Base-by-base conservation (phyloP, 2,329 filamentous ascomycete genomes). In the Scytalidium lignicola region DNA sequence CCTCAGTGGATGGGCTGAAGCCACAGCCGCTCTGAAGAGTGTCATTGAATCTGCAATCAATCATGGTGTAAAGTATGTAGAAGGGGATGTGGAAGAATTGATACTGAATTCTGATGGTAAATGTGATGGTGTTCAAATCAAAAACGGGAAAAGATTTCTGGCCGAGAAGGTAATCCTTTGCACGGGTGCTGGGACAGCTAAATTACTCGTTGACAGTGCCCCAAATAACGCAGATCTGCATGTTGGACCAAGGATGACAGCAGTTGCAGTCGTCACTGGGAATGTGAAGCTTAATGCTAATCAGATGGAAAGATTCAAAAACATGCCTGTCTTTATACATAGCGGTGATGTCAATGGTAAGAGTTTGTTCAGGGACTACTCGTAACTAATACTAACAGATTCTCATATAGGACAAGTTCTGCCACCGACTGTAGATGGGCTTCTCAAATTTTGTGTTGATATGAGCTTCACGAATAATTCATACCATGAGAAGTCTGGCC, bases 361-460 rank as follows among this genome's bases (percentile, higher is more conserved):
- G 67, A n/a, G n/a, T n/a, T n/a, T n/a, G n/a, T n/a, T n/a, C n/a
- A n/a, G n/a, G n/a, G n/a, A n/a, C n/a, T n/a, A n/a, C n/a, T n/a
- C n/a, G n/a, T n/a, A n/a, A n/a, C 32, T 37, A 8, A 13, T 7
- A 37, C 32, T 37, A 15, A 37, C 32, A 15, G 32, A 8, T 15
- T 13, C 32, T 37, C 15, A 5, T 17, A 17, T 21, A 59, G 57
- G 57, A 13, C 47, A 57, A 41, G 51, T 55, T n/a, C 69, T 78
- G 5, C 74, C 73, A 1, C 73, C 73, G 13, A 74, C 75, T 8
- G 55, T 62, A 3, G 67, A 74, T 26, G 73, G 75, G 1, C 67
- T 76, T 2, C 70, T 85, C 51, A 85, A 85, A 61, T 81, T 82
- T 66, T 83, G 80, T 51, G 80, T 79, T 58, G 72, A 81, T 44